phyloP scores from a whole-genome alignment of 441 rosid genomes.

The Erodium texanum region DNA sequence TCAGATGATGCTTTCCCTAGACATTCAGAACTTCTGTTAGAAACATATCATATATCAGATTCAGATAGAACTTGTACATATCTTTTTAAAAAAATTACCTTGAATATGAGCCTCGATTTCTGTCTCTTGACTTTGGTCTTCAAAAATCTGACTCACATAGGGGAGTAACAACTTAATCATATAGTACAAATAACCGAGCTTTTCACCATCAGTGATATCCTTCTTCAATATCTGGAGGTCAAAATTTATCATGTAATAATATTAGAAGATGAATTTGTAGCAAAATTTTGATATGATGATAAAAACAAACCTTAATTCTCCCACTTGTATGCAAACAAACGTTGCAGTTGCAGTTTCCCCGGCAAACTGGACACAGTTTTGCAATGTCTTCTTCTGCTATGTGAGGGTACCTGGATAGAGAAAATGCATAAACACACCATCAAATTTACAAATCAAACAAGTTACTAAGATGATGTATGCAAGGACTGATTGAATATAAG shows the following conservation, averaged over 20 bases:
- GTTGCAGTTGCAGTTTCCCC: conserved; percentile 67
- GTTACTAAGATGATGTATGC: neutral
- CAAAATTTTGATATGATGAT: neutral
- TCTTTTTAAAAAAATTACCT: conserved; percentile 37
- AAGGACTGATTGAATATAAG: conserved; percentile 4
- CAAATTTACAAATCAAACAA: conserved; percentile 5
- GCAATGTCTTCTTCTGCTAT: conserved; percentile 42
- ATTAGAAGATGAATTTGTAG: conserved; percentile 1
- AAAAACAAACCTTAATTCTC: conserved; percentile 47
- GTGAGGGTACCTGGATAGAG: conserved; percentile 55
- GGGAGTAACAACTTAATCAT: conserved; percentile 54
- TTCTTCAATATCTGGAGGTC: conserved; percentile 46
- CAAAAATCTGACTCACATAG: conserved; percentile 39
- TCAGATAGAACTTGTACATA: neutral
- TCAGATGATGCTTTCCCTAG: conserved; percentile 29
- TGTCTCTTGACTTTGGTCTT: conserved; percentile 46
- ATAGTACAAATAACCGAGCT: conserved; percentile 40
- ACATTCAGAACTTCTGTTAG: conserved; percentile 5
- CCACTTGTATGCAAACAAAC: conserved; percentile 60
- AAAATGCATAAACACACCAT: neutral
- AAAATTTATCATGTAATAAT: conserved; percentile 12
- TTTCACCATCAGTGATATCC: conserved; percentile 33
- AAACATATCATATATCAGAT: neutral
- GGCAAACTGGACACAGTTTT: conserved; percentile 61
- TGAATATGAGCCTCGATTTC: conserved; percentile 48